Evolutionary conservation across 495 filamentous ascomycete genomes (phyloP), one percentile per base, ranked within the genome.

Genomic region (Tuber aestivum): DNA sequence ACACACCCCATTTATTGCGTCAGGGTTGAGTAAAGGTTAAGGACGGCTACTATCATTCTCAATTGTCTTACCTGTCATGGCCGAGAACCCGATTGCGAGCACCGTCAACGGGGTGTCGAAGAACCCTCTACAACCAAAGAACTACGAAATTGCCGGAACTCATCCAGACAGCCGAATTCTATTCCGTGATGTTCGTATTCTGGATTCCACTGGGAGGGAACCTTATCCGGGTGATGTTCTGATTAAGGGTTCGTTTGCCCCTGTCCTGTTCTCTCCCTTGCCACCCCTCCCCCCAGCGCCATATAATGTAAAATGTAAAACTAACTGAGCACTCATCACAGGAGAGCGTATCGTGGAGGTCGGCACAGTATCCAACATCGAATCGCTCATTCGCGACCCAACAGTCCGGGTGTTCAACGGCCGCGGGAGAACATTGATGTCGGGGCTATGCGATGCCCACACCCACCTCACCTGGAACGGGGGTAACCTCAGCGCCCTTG

Each of bases 381-480:
- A 83, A 16, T 56, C 75, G 16, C 79, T 86, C 23, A 77, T 78
- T 35, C 80, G 72, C 20, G 83, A 87, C 76, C 75, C 83, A 14
- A 81, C 81, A 41, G 84, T 85, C 14, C 81, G 84, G 61, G 79
- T 83, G 61, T 82, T 87, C 73, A 48, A 86, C 21, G 86, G 85
- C 21, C 77, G 78, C 41, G 86, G 86, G 23, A 75, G 84, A 40
- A 88, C 86, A 6, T 72, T 88, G 61, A 87, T 88, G 85, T 84
- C 84, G 21, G 87, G 87, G 7, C 81, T 88, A 16, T 85, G 85
- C 0, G 87, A 88, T 75, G 83, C 85, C 3, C 87, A 88, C 73
- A 87, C 87, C 0, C 87, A 88, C 72, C 83, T 88, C 48, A 86
- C 83, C 61, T 88, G 86, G 87, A 87, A 88, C 73, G 83, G 83